Conservation (phyloP, 768 basidiomycete species). For the Boletellus emodensis region DNA sequence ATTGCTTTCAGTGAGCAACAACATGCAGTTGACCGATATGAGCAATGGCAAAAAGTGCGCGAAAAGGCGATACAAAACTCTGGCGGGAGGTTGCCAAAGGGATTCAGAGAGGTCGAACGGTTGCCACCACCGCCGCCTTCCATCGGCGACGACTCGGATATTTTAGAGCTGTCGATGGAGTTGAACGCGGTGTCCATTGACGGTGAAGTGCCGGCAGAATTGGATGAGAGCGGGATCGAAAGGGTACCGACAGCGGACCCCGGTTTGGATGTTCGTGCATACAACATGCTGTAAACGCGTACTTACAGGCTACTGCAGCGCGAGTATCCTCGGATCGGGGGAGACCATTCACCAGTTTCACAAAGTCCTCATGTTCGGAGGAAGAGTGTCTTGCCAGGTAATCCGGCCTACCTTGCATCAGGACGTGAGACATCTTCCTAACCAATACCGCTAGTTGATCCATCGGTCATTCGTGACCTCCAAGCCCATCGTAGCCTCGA, state of each 20-base stretch:
- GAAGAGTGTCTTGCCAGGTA: conserved; percentile 93
- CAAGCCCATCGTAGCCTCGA: conserved; percentile 85
- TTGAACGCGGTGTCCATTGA: conserved; percentile 82
- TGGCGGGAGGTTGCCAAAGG: conserved; percentile 65
- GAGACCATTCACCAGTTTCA: conserved; percentile 54
- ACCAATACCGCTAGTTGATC: conserved; percentile 59
- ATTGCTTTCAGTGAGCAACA: conserved; percentile 69
- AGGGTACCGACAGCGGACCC: conserved; percentile 91
- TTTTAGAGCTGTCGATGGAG: conserved; percentile 87
- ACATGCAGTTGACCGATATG: conserved; percentile 77
- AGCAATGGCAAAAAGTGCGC: conserved; percentile 85
- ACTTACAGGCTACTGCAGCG: conserved; percentile 41
- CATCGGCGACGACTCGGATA: conserved; percentile 76
- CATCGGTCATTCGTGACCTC: conserved; percentile 80
- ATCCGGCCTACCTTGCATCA: conserved; percentile 10
- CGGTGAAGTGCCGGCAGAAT: conserved; percentile 52
- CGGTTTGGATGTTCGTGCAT: conserved; percentile 69
- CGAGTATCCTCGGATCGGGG: conserved; percentile 62
- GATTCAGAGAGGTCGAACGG: conserved; percentile 64
- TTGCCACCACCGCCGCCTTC: conserved; percentile 75
- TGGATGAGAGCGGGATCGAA: conserved; percentile 81
- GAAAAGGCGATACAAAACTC: conserved; percentile 72
- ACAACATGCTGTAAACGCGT: conserved; percentile 11
- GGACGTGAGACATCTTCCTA: conserved; percentile 9
- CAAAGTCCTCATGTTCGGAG: conserved; percentile 82